Evolutionary conservation across 228 moss, liverwort and hornwort species (phyloP), one percentile per base, ranked within the genome.

Genomic region (Sphagnum fallax): DNA sequence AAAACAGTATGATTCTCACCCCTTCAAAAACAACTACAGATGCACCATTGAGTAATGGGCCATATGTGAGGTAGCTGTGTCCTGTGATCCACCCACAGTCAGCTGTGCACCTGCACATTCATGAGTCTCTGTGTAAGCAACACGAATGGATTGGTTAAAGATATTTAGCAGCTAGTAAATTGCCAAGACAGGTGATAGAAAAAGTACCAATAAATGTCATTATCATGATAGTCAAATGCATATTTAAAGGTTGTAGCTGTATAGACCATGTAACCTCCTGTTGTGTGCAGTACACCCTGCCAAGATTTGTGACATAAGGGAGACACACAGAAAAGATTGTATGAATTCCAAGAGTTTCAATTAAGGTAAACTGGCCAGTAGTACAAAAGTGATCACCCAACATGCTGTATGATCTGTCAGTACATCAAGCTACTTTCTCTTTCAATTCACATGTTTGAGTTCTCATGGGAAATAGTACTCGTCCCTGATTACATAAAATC

Each of bases 41-140:
- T 58, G 91, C 97, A 68, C 87, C 97, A 84, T 97, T 97, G 48
- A 97, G 85, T 63, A 97, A 76, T 72, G 97, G 97, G 70, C 93
- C 97, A 61, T 97, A 97, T 49, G 93, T 91, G 60, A 97, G 63
- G 77, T 97, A 97, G 87, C 97, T 97, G 70, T 97, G 97, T 73
- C 97, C 97, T 71, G 97, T 93, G 70, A 97, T 90, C 97, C 97
- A 97, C 59, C 97, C 97, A 87, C 97, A 97, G 76, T 97, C 97
- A 70, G 97, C 97, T 63, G 97, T 93, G 66, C 92, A 92, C 91
- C 91, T 91, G 59, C 52, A 67, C 60, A 64, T 32, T 32, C 8
- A 32, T 32, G 32, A 32, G 32, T 13, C 65, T 13, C 10, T 13
- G 47, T 7, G 47, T 18, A 18, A 6, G 14, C 13, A 18, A 13